Evolutionary conservation across 805 yeast genomes (phyloP).

Genomic region (Ogataea glucozyma): DNA sequence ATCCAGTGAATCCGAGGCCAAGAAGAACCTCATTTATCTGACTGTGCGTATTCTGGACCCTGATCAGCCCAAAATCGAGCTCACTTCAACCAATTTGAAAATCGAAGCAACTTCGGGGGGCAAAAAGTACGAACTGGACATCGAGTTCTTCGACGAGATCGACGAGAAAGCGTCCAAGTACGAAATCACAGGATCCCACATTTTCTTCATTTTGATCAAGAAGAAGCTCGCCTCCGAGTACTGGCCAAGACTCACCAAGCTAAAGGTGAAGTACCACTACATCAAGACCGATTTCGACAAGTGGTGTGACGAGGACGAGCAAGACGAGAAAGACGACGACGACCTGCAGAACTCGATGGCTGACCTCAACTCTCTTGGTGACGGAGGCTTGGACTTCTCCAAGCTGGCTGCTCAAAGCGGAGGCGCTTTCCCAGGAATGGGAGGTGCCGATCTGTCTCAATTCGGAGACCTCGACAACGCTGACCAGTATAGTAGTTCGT

Average conservation of each 20-base stretch:
- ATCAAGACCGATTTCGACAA: conserved; percentile 94
- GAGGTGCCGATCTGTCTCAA: conserved; percentile 16
- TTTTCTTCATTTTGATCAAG: conserved; percentile 70
- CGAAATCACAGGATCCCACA: conserved; percentile 61
- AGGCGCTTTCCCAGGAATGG: conserved; percentile 52
- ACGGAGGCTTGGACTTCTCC: conserved; percentile 31
- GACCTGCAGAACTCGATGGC: conserved; percentile 27
- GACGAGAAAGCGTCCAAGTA: conserved; percentile 63
- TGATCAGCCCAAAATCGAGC: conserved; percentile 56
- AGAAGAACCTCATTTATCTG: conserved; percentile 73
- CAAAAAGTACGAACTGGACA: conserved; percentile 58
- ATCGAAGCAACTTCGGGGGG: conserved; percentile 51
- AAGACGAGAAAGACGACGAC: conserved; percentile 64
- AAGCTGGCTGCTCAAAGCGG: conserved; percentile 35
- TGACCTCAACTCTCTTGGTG: conserved; percentile 23
- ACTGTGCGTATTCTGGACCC: conserved; percentile 78
- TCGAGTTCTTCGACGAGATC: conserved; percentile 78
- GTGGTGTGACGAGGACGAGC: conserved; percentile 99
- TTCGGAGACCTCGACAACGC: conserved; percentile 5
- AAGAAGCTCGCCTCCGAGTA: conserved; percentile 65
- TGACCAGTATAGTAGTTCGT: conserved; percentile 30
- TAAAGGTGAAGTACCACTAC: conserved; percentile 73
- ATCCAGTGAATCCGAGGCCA: conserved; percentile 68
- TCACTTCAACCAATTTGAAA: conserved; percentile 56
- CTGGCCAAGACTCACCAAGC: conserved; percentile 96